These are phyloP conservation scores for Serendipita vermifera DNA, from an alignment of 768 basidiomycete species.

Conservation along the genomic window DNA sequence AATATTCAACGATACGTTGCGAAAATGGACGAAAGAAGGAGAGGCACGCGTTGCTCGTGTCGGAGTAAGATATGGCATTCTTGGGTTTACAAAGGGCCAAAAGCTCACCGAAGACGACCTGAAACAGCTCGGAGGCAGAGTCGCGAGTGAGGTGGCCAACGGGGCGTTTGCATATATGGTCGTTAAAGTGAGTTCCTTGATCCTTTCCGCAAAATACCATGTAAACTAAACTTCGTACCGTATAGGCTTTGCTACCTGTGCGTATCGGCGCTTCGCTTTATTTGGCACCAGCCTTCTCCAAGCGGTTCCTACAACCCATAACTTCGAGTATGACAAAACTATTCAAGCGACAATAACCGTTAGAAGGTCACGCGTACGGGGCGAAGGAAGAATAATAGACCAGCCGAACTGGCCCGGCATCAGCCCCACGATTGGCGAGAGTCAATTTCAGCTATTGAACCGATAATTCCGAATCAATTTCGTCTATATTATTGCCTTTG, in stretches of 20 bases:
- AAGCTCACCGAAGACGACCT: slow-evolving; percentile 13
- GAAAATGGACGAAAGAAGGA: slow-evolving; percentile 65
- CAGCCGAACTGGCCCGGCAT: no score
- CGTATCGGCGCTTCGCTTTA: slow-evolving; percentile 63
- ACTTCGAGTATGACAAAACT: slow-evolving; percentile 18
- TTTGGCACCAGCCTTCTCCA: slow-evolving; percentile 58
- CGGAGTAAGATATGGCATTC: slow-evolving; percentile 64
- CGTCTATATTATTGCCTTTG: no score
- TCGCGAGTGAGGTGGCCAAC: slow-evolving; percentile 71
- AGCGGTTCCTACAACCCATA: slow-evolving; percentile 51
- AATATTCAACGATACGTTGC: slow-evolving; percentile 35
- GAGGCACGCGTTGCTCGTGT: slow-evolving; percentile 56
- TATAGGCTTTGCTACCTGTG: slow-evolving; percentile 57
- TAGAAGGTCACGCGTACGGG: no score
- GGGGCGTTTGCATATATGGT: slow-evolving; percentile 68
- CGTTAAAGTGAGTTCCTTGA: slow-evolving; percentile 47
- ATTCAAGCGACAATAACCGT: not conserved
- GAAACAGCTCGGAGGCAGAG: slow-evolving; percentile 20
- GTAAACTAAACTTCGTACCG: slow-evolving; percentile 2
- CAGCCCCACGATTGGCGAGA: no score
- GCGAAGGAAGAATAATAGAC: no score
- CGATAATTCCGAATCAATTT: no score
- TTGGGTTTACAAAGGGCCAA: slow-evolving; percentile 54
- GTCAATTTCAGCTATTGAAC: no score
- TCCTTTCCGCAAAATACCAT: not conserved